A percentile compares a stretch with the other conserved stretches of the same genome.
phyloP scores from a whole-genome alignment of 1,284 basidiomycete species.

The Phylloboletellus chloephorus region DNA sequence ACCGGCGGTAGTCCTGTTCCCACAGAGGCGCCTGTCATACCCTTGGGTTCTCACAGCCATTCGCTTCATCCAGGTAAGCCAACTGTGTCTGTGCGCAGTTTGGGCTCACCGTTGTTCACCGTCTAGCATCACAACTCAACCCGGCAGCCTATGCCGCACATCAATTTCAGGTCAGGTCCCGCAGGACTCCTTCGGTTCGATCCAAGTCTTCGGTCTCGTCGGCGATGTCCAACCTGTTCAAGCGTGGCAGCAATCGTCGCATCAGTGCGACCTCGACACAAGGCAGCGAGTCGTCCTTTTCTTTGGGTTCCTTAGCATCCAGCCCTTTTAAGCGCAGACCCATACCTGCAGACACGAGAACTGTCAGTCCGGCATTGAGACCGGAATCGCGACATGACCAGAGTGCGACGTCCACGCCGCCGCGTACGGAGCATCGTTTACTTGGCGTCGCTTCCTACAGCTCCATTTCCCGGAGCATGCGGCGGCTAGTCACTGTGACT shows the following conservation, averaged over 20 bases:
- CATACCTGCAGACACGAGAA: conserved; percentile 20
- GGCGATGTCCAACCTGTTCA: conserved; percentile 54
- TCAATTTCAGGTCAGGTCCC: conserved; percentile 46
- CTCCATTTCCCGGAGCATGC: conserved; percentile 22
- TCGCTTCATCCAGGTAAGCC: conserved; percentile 16
- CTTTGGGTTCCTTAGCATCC: conserved; percentile 42
- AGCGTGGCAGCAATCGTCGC: conserved; percentile 47
- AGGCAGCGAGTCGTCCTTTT: conserved; percentile 41
- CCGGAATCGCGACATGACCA: conserved; percentile 13
- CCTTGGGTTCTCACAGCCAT: conserved; percentile 31
- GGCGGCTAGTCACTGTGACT: conserved; percentile 22
- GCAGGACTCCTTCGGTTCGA: conserved; percentile 52
- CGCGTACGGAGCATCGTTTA: conserved; percentile 16
- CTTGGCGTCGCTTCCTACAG: conserved; percentile 22
- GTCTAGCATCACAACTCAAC: conserved; percentile 24
- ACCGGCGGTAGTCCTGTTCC: conserved; percentile 53
- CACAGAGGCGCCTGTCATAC: conserved; percentile 55
- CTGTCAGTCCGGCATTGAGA: conserved; percentile 8
- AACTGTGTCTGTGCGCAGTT: neutral
- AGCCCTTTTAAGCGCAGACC: conserved; percentile 37
- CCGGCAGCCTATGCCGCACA: conserved; percentile 40
- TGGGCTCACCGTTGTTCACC: conserved; percentile 7
- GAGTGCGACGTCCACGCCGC: conserved; percentile 10
- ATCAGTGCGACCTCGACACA: conserved; percentile 36
- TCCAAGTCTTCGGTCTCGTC: conserved; percentile 60